Base-by-base conservation (phyloP, 2,329 filamentous ascomycete genomes). In the Neopestalotiopsis sp. region DNA sequence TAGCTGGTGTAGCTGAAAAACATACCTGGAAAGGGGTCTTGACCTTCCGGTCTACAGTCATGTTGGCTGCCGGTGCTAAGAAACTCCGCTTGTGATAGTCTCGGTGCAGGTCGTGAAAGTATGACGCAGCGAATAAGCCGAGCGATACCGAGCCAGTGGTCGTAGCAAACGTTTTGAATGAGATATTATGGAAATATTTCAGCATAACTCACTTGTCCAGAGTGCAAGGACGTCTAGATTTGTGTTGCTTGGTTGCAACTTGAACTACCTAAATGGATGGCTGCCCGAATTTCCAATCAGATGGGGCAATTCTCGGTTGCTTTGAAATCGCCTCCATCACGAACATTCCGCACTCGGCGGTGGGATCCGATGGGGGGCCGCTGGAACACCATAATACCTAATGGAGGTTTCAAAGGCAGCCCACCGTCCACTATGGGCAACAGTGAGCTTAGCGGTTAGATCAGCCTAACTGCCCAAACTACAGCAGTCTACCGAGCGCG, bases 21-120 rank as follows among this genome's bases (percentile, higher is more conserved):
- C 77, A 67, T 70, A 79, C 77, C 77, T 79, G 75, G 65, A 79
- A 79, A 65, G 77, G 77, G 64, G 75, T 76, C 73, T 79, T 79
- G 72, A 76, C 70, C 73, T 76, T 74, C 63, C 72, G 76, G 68
- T 75, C 73, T 61, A 71, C 67, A 10, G 75, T 70, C 77, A 78
- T 79, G 38, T 71, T 76, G 70, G 40, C 38, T 40, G 56, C 70
- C 61, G 70, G 66, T 42, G 28, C 56, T 42, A 63, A 64, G 67
- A 40, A 61, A 59, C 61, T 42, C 40, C 34, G 67, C 62, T 66
- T 32, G 56, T 65, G 61, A 63, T 69, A 57, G 40, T 76, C 70
- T 66, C 71, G 74, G 64, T 72, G 73, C 49, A 70, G 64, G 58
- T 65, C 63, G 64, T 74, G 70, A 59, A 74, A 74, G 69, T 77